Base-by-base conservation (phyloP, 345 rosid species). In the Eucalyptus sp. region DNA sequence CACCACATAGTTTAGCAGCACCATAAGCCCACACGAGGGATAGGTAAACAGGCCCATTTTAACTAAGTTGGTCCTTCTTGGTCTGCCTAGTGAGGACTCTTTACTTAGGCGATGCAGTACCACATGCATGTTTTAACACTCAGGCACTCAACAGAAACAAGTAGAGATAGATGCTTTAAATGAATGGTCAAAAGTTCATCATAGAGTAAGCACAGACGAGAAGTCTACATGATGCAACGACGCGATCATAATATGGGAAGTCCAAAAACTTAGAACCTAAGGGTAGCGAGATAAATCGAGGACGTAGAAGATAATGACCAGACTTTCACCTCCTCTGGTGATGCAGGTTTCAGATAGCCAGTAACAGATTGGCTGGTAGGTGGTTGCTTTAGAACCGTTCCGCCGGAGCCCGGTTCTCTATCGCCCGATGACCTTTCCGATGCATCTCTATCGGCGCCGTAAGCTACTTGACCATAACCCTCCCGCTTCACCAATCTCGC, bases 341-440 rank as follows among this genome's bases (percentile, higher is more conserved):
- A 94, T 83, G 93, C 86, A 50, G 98, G 98, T 91, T 92, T 48
- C 27, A 97, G 91, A 89, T 90, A 91, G 87, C 96, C 97, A 88
- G 94, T 90, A 46, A 92, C 79, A 66, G 96, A 90, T 92, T 95
- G 95, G 89, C 96, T 94, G 48, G 94, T 91, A 24, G 98, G 99
- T 84, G 98, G 98, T 90, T 95, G 98, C 89, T 90, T 91, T 88
- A 89, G 90, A 86, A 56, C 86, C 86, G 86, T 86, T 87, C 87
- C 85, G 83, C 85, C 90, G 52, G 50, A 64, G 41, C 80, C 68
- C 87, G 90, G 91, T 83, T 87, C 90, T 87, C 90, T 92, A 87
- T 89, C 90, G n/a, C 89, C 86, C 29, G 54, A 66, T 79, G 88
- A 18, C 46, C 91, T 62, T 88, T 88, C 87, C 8, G 92, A 91